Evolutionary conservation across 257 asterid species (phyloP).

Genomic region (Solanum virginianum): DNA sequence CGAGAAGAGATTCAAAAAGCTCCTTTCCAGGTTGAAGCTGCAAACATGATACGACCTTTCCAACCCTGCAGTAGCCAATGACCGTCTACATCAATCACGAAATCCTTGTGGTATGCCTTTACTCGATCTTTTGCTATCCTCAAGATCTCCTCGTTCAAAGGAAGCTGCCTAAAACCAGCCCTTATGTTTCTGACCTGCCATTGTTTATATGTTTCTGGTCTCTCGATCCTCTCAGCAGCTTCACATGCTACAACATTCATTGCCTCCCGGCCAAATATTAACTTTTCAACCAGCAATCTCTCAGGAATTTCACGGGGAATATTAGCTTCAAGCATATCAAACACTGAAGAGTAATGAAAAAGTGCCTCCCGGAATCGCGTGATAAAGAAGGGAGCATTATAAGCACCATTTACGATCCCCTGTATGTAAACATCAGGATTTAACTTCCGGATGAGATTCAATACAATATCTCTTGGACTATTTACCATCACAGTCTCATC

Average conservation of each 20-base stretch:
- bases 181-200: constrained; percentile 24
- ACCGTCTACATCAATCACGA: constrained; percentile 25
- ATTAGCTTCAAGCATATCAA: constrained; percentile 32
- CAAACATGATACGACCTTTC: constrained; percentile 30
- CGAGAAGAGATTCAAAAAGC: neutral
- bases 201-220: constrained; percentile 43
- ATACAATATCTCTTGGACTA: constrained; percentile 26
- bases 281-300: constrained; percentile 23
- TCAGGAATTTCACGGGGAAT: constrained; percentile 29
- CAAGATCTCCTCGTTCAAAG: constrained; percentile 24
- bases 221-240: constrained; percentile 33
- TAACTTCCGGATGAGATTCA: constrained; percentile 21
- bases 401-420: constrained; percentile 33
- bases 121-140: constrained; percentile 13
- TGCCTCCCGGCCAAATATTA: constrained; percentile 27
- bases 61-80: constrained; percentile 35
- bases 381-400: constrained; percentile 30
- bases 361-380: constrained; percentile 35
- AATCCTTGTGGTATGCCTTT: constrained; percentile 20
- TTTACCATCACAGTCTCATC: constrained; percentile 30
- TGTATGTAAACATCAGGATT: constrained; percentile 20
- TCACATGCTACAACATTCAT: constrained; percentile 42
- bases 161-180: constrained; percentile 30
- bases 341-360: constrained; percentile 28
- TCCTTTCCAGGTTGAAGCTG: constrained; percentile 25